phyloP scores from a whole-genome alignment of 345 rosid genomes.

The Rhodomyrtus tomentosa region DNA sequence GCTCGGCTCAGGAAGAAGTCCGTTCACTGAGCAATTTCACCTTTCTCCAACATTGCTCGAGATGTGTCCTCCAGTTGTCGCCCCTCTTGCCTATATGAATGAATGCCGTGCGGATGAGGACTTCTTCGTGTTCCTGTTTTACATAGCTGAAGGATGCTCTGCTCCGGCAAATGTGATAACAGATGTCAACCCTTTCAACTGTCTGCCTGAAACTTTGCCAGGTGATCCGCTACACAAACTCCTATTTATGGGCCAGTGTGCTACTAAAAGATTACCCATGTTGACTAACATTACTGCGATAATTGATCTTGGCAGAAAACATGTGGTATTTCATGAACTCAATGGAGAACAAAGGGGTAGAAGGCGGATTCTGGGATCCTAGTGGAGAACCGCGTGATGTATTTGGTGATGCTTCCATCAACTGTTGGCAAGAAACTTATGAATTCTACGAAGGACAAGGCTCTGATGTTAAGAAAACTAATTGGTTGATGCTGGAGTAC shows the following conservation, averaged over 20 bases:
- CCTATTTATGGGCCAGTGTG: not conserved
- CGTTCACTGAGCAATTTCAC: not conserved
- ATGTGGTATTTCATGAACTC: slow-evolving; percentile 14
- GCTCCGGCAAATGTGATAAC: slow-evolving; percentile 12
- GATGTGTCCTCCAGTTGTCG: not conserved
- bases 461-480: slow-evolving; percentile 4
- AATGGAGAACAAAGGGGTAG: slow-evolving; percentile 2
- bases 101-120: not conserved
- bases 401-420: slow-evolving; percentile 6
- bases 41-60: not conserved
- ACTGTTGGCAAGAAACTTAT: slow-evolving; percentile 16
- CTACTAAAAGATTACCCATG: not conserved
- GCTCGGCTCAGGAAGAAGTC: not conserved
- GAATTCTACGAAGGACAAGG: slow-evolving; percentile 12
- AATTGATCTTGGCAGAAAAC: slow-evolving; percentile 1
- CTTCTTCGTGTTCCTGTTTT: not conserved
- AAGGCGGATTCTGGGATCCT: slow-evolving; percentile 16
- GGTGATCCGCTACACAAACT: slow-evolving; percentile 2
- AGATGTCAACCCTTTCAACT: slow-evolving; percentile 7
- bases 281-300: not conserved
- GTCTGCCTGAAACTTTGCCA: slow-evolving; percentile 9
- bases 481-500: slow-evolving; percentile 21
- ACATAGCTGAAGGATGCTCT: not conserved
- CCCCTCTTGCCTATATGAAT: not conserved
- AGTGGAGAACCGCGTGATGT: slow-evolving; percentile 9